These are phyloP conservation scores for Colletotrichum tabaci DNA, from an alignment of 2,329 filamentous ascomycete species.

Conservation along the genomic window DNA sequence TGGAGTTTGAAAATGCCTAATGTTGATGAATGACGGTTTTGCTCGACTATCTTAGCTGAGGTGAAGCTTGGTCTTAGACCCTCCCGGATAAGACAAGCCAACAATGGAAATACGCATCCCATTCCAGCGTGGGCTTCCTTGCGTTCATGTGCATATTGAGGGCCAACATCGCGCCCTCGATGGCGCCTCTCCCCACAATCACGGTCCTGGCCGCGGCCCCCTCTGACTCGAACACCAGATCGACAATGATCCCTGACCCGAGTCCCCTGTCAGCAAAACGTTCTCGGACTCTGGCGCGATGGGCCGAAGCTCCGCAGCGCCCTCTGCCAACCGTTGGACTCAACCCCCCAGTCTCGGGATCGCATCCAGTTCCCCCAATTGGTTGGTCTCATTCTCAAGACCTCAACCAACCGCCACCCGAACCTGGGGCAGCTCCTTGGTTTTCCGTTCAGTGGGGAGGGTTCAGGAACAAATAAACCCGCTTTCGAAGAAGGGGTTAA, in stretches of 20 bases:
- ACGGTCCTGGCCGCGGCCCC: slow-evolving; percentile 6
- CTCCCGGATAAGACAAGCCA: too few relatives aligned
- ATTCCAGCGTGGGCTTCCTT: too few relatives aligned
- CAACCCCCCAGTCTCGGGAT: background rate
- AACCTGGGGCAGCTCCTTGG: background rate
- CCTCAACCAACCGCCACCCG: background rate
- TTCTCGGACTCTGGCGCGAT: background rate
- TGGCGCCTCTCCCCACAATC: background rate
- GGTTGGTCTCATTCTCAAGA: background rate
- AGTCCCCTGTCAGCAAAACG: slow-evolving; percentile 27
- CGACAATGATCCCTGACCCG: slow-evolving; percentile 6
- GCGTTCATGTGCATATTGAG: background rate
- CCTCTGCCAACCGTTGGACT: background rate
- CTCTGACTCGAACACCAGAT: slow-evolving; percentile 13
- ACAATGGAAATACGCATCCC: too few relatives aligned
- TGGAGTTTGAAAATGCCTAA: too few relatives aligned
- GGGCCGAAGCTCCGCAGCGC: background rate
- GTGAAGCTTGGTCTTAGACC: too few relatives aligned
- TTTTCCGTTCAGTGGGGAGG: background rate
- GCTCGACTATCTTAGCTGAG: too few relatives aligned
- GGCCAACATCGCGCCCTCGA: background rate
- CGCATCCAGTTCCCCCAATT: background rate
- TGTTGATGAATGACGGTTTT: too few relatives aligned
- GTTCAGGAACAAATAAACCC: background rate
- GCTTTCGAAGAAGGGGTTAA: slow-evolving; percentile 22